Percentiles rank a stretch among this genome's conserved stretches.
Conservation (phyloP, 1,284 basidiomycete species). For the Amylostereum areolatum region DNA sequence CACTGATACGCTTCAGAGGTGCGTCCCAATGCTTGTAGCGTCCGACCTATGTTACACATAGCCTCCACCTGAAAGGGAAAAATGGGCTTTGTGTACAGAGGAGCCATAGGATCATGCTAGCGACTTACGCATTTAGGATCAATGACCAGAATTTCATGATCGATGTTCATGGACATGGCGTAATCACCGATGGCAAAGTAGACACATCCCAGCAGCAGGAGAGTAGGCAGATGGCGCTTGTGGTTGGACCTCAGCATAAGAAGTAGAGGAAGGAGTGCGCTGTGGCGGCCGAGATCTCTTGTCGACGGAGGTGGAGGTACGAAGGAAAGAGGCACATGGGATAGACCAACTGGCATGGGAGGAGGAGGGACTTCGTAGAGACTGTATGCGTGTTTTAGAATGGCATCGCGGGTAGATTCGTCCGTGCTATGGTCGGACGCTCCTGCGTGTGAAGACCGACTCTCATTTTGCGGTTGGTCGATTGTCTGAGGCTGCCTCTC, state of each 20-base stretch:
- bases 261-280: constrained; percentile 20
- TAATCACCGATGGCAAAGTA: constrained; percentile 19
- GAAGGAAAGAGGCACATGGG: constrained; percentile 13
- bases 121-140: constrained; percentile 14
- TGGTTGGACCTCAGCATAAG: constrained; percentile 15
- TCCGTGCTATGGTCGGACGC: no score
- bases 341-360: constrained; percentile 12
- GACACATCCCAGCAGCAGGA: constrained; percentile 22
- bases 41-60: neutral
- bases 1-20: constrained; percentile 19
- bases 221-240: constrained; percentile 17
- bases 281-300: constrained; percentile 15
- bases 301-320: constrained; percentile 2
- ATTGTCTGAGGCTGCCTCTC: no score
- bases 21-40: neutral
- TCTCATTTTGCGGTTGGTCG: no score
- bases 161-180: constrained; percentile 15
- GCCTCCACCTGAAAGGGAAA: neutral
- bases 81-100: neutral
- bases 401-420: constrained; percentile 15
- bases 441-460: no score
- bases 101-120: neutral
- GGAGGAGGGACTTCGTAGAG: constrained; percentile 16
- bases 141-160: constrained; percentile 19
- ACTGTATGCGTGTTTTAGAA: constrained; percentile 21